Conservation (phyloP, 1,139 yeast genomes). For the Lodderomyces pseudojiufengensis region DNA sequence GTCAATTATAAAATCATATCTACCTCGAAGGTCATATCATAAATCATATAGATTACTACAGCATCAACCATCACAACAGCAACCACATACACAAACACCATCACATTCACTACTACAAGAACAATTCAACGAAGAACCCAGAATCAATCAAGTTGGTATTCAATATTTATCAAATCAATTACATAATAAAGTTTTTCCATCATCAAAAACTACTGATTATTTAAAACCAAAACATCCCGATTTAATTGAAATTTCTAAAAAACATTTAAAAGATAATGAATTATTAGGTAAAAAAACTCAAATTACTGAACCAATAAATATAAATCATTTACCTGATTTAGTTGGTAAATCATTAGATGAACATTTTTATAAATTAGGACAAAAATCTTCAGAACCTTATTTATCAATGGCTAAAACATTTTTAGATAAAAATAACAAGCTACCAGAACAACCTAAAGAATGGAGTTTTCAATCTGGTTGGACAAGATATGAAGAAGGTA, state of each 20-base stretch:
- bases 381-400: constrained; percentile 59
- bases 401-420: constrained; percentile 40
- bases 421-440: constrained; percentile 31
- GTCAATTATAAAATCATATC: not conserved
- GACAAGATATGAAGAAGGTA: constrained; percentile 63
- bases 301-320: constrained; percentile 56
- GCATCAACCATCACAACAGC: constrained; percentile 5
- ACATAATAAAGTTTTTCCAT: constrained; percentile 61
- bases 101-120: too few relatives aligned
- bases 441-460: constrained; percentile 39
- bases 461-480: constrained; percentile 76
- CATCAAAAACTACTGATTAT: constrained; percentile 22
- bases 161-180: constrained; percentile 63
- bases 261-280: constrained; percentile 59
- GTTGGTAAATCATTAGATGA: constrained; percentile 74
- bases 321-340: constrained; percentile 60
- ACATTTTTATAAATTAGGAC: constrained; percentile 77
- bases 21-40: constrained; percentile 1
- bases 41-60: constrained; percentile 11
- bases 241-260: constrained; percentile 54
- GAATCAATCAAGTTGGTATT: constrained; percentile 61
- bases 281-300: constrained; percentile 78
- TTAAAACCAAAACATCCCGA: constrained; percentile 25
- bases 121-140: constrained; percentile 31
- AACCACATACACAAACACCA: constrained; percentile 1